These are phyloP conservation scores for Geosmithia morbida DNA, from an alignment of 2,329 filamentous ascomycete genomes.

Conservation along the genomic window DNA sequence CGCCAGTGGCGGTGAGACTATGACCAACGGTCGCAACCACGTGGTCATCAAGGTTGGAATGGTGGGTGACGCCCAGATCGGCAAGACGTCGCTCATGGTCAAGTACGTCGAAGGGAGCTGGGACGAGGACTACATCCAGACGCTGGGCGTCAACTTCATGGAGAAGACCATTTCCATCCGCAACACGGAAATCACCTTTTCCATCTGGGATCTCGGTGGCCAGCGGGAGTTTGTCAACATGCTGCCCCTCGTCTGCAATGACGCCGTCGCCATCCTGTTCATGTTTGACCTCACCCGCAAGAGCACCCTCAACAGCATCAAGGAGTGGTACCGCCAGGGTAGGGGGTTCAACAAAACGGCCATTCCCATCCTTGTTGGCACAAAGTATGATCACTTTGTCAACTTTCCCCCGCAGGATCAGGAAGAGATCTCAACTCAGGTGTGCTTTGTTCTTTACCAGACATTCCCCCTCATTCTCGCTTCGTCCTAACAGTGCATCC, in stretches of 20 bases:
- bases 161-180: conserved; percentile 99
- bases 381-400: conserved; percentile 98
- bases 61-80: conserved; percentile 98
- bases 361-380: conserved; percentile 94
- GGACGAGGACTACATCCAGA: conserved; percentile 99
- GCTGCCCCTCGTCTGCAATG: conserved; percentile 97
- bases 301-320: conserved; percentile 97
- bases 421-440: conserved; percentile 95
- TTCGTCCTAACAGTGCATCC: neutral
- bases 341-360: conserved; percentile 99
- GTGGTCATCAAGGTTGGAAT: conserved; percentile 99
- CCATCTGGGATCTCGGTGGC: conserved; percentile 95
- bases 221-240: conserved; percentile 99
- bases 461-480: neutral
- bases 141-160: conserved; percentile 98
- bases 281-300: conserved; percentile 99
- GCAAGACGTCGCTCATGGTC: conserved; percentile 98
- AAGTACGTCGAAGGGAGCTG: conserved; percentile 99
- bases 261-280: conserved; percentile 95
- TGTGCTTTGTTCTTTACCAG: conserved; percentile 19
- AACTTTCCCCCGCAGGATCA: conserved; percentile 96
- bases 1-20: conserved; percentile 11
- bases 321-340: conserved; percentile 98
- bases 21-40: conserved; percentile 41
- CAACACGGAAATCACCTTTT: conserved; percentile 99